Conservation (phyloP, 2,329 filamentous ascomycete species). For the Xylaria arbuscula region DNA sequence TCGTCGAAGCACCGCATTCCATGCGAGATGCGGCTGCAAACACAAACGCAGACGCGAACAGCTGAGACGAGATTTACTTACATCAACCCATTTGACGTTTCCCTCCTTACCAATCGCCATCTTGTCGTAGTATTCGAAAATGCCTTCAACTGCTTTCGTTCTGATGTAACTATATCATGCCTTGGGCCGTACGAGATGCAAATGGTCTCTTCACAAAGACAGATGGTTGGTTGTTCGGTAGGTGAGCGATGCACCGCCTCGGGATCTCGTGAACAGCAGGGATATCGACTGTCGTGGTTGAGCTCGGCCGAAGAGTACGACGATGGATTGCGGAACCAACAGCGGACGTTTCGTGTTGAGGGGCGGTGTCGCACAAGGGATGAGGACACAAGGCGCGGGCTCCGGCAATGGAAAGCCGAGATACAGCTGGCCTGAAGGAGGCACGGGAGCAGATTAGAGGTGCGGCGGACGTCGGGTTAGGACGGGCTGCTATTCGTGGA, state of each 20-base stretch:
- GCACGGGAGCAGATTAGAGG: conserved; percentile 14
- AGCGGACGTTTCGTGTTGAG: conserved; percentile 15
- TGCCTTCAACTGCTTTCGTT: conserved; percentile 21
- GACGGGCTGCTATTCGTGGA: background rate
- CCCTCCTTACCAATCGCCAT: conserved; percentile 59
- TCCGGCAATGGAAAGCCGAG: conserved; percentile 24
- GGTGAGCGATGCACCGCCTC: conserved; percentile 6
- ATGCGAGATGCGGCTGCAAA: background rate
- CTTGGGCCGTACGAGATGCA: conserved; percentile 19
- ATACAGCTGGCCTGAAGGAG: background rate
- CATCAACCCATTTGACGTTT: conserved; percentile 71
- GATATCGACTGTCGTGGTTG: background rate
- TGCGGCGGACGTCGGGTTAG: background rate
- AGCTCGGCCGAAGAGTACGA: conserved; percentile 8
- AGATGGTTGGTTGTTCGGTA: background rate
- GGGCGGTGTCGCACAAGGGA: conserved; percentile 13
- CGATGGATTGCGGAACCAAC: conserved; percentile 3
- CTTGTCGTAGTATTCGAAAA: conserved; percentile 45
- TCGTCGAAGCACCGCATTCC: background rate
- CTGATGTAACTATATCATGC: conserved; percentile 43
- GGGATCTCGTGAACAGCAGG: background rate
- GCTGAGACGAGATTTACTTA: conserved; percentile 52
- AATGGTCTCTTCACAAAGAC: background rate
- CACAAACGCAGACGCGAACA: background rate
- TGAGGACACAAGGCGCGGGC: conserved; percentile 9